Evolutionary conservation across 371 early-diverging fungal genomes (phyloP), one percentile per base, ranked within the genome.

Genomic region (Smittium culicis): DNA sequence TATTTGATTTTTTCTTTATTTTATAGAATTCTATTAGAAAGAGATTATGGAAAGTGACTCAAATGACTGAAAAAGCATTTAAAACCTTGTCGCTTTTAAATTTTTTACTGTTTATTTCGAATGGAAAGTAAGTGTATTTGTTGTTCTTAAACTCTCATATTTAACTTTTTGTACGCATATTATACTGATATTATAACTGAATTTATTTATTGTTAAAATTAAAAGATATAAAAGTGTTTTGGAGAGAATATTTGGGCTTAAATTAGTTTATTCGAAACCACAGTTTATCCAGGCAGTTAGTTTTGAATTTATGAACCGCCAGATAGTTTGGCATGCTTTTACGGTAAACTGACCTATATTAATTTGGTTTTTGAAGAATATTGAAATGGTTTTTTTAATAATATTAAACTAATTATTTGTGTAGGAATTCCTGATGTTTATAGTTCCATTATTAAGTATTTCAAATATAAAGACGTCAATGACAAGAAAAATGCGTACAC

Each of bases 241-340:
- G 28, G 94, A 93, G 68, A 87, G 93, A 0, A 28, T 88, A 16
- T 79, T 94, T 54, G 81, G 83, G 0, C 85, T 93, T 89, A 80
- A 91, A 33, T 79, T 93, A 28, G 91, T 92, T 5, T 89, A 89
- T 72, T 82, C 83, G 17, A 83, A 86, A 57, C 85, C 87, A 55
- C 86, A 87, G 31, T 77, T 87, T 67, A 79, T 85, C 60, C 84
- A 92, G 58, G 83, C 85, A 69, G 86, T 93, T 59, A 90, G 88
- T 72, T 93, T 91, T 72, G 95, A 93, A 71, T 93, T 91, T 70
- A 79, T 94, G 73, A 94, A 94, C 73, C 81, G 95, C 34, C 92
- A 94, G 78, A 82, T 93, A 74, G 91, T 92, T 59, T 93, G 94
- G 94, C 88, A 91, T 34, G 91, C 93, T 58, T 92, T 94, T 70